Evolutionary conservation across 2,329 filamentous ascomycete species (phyloP).

Genomic region (Sporothrix inflata): DNA sequence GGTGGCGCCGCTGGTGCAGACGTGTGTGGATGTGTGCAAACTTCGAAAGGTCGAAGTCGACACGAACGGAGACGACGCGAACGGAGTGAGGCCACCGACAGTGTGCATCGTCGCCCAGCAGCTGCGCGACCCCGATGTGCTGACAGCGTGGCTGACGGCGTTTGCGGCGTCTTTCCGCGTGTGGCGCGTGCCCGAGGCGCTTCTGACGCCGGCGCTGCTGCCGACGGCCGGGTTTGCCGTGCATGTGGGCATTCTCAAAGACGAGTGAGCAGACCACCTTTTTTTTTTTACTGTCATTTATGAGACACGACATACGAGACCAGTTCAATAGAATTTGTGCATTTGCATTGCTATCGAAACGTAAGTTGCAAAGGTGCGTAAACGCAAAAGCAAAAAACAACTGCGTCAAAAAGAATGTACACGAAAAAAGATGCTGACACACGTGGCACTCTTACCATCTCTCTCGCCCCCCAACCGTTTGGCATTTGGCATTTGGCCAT

Average conservation of each 20-base stretch:
- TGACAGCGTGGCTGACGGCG: slow-evolving; percentile 75
- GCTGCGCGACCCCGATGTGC: slow-evolving; percentile 80
- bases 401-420: neutral
- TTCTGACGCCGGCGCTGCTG: slow-evolving; percentile 62
- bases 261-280: neutral
- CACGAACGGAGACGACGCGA: neutral
- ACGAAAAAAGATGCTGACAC: neutral
- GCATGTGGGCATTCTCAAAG: slow-evolving; percentile 69
- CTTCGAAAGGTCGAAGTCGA: slow-evolving; percentile 48
- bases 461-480: too few relatives aligned
- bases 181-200: slow-evolving; percentile 73
- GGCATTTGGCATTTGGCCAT: neutral
- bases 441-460: neutral
- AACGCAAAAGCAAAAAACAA: neutral
- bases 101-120: slow-evolving; percentile 87
- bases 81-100: slow-evolving; percentile 50
- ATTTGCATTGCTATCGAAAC: neutral
- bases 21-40: slow-evolving; percentile 74
- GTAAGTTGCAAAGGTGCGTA: neutral
- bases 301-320: neutral
- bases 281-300: neutral
- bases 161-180: slow-evolving; percentile 70
- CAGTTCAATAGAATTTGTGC: neutral
- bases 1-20: slow-evolving; percentile 78
- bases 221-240: slow-evolving; percentile 77